phyloP scores from a whole-genome alignment of 352 stramenopile genomes.

The Phytophthora vignae region DNA sequence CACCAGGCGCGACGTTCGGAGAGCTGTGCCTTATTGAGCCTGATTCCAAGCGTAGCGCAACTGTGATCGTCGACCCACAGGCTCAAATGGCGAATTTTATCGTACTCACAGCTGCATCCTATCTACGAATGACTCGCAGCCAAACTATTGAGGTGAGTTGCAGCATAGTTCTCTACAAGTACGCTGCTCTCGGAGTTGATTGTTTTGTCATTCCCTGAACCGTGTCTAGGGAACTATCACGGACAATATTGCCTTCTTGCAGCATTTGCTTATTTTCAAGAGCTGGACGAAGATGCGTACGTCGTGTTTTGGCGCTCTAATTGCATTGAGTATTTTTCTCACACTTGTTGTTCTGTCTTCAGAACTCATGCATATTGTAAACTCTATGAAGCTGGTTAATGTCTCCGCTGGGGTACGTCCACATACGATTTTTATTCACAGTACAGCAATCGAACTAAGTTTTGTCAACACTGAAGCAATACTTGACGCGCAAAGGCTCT shows the following conservation, averaged over 20 bases:
- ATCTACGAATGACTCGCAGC: conserved; percentile 83
- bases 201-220: neutral
- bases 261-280: conserved; percentile 81
- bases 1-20: conserved; percentile 79
- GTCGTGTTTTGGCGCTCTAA: conserved; percentile 2
- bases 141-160: conserved; percentile 69
- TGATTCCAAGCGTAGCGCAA: conserved; percentile 86
- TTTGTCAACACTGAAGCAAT: conserved; percentile 59
- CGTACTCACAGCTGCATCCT: conserved; percentile 82
- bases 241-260: conserved; percentile 85
- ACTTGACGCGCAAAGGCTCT: conserved; percentile 73
- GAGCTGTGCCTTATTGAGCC: conserved; percentile 88
- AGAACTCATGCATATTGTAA: conserved; percentile 89
- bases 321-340: neutral
- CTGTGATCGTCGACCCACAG: conserved; percentile 74
- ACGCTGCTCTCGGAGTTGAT: neutral
- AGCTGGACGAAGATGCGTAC: conserved; percentile 89
- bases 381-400: conserved; percentile 83
- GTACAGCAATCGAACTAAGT: conserved; percentile 1
- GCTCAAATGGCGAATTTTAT: conserved; percentile 85
- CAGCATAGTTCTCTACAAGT: neutral
- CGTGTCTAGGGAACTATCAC: conserved; percentile 71
- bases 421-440: neutral
- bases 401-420: conserved; percentile 57
- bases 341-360: neutral